Percentiles rank a stretch among this genome's conserved stretches.
Evolutionary conservation across 345 rosid genomes (phyloP).

Genomic region (Lumnitzera littorea): DNA sequence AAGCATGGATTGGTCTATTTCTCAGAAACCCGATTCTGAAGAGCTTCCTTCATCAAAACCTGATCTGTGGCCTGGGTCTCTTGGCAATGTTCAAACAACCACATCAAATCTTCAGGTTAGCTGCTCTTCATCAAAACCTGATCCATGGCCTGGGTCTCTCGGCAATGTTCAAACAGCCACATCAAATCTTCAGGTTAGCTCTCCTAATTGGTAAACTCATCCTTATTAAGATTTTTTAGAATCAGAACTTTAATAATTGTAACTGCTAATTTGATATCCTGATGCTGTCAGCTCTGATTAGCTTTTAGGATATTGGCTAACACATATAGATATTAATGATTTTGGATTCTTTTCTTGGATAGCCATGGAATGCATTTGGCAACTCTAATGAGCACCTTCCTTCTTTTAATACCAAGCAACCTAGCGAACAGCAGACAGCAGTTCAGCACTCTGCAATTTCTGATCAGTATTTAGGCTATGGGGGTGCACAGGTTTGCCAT

Average conservation of each 20-base stretch:
- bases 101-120: slow-evolving; percentile 42
- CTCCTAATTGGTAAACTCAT: slow-evolving; percentile 1
- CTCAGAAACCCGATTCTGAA: slow-evolving; percentile 29
- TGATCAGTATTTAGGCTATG: slow-evolving; percentile 33
- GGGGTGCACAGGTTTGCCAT: slow-evolving; percentile 35
- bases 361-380: slow-evolving; percentile 83
- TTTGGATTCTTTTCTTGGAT: slow-evolving; percentile 19
- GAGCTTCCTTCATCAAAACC: slow-evolving; percentile 27
- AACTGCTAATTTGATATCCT: neutral
- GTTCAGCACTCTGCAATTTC: slow-evolving; percentile 22
- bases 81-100: slow-evolving; percentile 19
- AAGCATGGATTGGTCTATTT: slow-evolving; percentile 44
- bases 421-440: slow-evolving; percentile 23
- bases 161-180: slow-evolving; percentile 20
- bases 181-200: slow-evolving; percentile 42
- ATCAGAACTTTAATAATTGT: neutral
- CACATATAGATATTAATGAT: neutral
- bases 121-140: slow-evolving; percentile 27
- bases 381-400: slow-evolving; percentile 31
- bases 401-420: slow-evolving; percentile 22
- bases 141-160: slow-evolving; percentile 44
- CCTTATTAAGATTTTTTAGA: neutral
- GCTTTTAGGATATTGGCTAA: neutral
- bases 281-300: neutral
- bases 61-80: slow-evolving; percentile 45